Conservation (phyloP, 257 asterid genomes). For the Nemophila menziesii region DNA sequence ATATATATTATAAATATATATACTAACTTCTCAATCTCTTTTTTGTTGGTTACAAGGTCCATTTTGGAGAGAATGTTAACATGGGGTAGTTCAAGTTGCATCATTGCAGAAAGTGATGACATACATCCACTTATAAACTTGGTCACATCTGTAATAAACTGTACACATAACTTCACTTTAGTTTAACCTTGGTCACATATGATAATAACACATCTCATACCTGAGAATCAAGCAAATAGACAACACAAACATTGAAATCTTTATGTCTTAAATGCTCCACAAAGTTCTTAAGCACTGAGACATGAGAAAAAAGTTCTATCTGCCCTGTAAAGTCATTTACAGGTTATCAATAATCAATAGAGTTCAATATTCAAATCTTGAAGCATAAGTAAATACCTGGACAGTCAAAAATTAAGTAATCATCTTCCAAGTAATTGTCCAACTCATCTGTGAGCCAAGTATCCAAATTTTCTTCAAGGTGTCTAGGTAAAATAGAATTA, state of each 20-base stretch:
- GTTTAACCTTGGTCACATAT: neutral
- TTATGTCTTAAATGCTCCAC: conserved; percentile 72
- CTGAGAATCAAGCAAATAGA: conserved; percentile 95
- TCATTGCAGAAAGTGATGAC: conserved; percentile 99
- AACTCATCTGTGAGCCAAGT: conserved; percentile 90
- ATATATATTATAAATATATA: neutral
- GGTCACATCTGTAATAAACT: conserved; percentile 98
- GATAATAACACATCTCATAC: conserved; percentile 23
- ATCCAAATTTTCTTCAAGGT: conserved; percentile 91
- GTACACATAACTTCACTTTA: conserved; percentile 1
- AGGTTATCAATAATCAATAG: conserved; percentile 4
- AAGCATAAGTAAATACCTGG: conserved; percentile 44
- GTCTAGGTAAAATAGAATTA: conserved; percentile 38
- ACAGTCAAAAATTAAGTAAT: conserved; percentile 86
- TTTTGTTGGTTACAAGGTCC: conserved; percentile 95
- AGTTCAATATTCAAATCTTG: neutral
- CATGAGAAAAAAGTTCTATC: conserved; percentile 93
- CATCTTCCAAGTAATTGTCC: conserved; percentile 87
- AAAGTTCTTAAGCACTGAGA: conserved; percentile 84
- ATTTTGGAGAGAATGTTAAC: conserved; percentile 93
- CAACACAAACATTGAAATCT: conserved; percentile 83
- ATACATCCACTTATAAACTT: conserved; percentile 96
- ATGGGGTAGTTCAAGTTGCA: conserved; percentile 96
- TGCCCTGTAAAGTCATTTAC: conserved; percentile 48
- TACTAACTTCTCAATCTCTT: conserved; percentile 76